These are phyloP conservation scores for Suhomyces ambrosiae DNA, from an alignment of 1,139 yeast genomes.

Conservation along the genomic window DNA sequence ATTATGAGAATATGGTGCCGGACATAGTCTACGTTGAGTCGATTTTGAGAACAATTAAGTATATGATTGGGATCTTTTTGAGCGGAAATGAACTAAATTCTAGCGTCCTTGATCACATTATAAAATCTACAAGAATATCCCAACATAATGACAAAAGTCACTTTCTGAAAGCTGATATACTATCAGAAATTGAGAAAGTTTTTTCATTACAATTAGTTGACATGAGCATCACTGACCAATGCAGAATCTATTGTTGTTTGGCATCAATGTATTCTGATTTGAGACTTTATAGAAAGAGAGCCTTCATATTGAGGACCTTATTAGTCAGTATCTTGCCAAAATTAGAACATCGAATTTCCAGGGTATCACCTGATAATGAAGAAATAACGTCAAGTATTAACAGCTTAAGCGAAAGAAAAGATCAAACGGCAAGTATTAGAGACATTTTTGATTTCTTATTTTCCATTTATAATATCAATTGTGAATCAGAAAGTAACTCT, in stretches of 20 bases:
- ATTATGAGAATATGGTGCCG: constrained; percentile 78
- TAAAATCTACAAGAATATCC: constrained; percentile 18
- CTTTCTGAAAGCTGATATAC: constrained; percentile 42
- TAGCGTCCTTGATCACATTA: constrained; percentile 15
- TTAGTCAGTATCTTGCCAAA: constrained; percentile 54
- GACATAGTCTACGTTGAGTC: constrained; percentile 78
- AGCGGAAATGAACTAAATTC: constrained; percentile 43
- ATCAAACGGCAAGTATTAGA: constrained; percentile 19
- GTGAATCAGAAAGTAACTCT: constrained; percentile 30
- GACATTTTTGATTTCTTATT: constrained; percentile 44
- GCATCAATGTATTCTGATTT: constrained; percentile 67
- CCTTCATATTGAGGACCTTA: constrained; percentile 66
- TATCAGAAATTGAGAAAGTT: constrained; percentile 51
- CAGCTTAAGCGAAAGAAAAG: constrained; percentile 4
- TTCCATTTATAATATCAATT: constrained; percentile 42
- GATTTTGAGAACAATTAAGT: constrained; percentile 61
- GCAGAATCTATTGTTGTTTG: constrained; percentile 63
- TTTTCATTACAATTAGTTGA: constrained; percentile 42
- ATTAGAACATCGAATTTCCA: constrained; percentile 20
- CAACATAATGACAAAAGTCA: constrained; percentile 22
- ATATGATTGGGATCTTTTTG: constrained; percentile 57
- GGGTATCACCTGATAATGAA: constrained; percentile 3
- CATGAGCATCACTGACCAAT: constrained; percentile 55
- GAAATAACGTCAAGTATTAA: constrained; percentile 8
- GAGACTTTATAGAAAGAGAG: constrained; percentile 65